Conservation (phyloP, 1,284 basidiomycete species). For the Fistulinella cinereoalba region DNA sequence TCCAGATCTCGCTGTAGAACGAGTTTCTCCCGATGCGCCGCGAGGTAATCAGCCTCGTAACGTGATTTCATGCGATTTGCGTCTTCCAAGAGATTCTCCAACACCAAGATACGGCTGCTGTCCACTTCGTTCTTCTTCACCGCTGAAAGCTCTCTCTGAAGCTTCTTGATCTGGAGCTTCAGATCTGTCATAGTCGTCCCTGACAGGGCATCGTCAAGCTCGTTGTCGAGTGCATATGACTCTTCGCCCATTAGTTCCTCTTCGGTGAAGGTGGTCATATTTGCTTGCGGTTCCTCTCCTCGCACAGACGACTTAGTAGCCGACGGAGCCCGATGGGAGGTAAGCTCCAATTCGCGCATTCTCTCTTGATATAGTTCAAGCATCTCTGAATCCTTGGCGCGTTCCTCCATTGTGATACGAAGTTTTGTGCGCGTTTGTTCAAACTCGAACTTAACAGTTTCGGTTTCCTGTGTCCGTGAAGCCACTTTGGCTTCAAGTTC, state of each 20-base stretch:
- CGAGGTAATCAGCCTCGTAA: slow-evolving; percentile 88
- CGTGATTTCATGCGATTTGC: slow-evolving; percentile 85
- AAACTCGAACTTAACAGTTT: slow-evolving; percentile 72
- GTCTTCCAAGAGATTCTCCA: slow-evolving; percentile 90
- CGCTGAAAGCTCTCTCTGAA: slow-evolving; percentile 81
- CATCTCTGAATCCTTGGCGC: slow-evolving; percentile 79
- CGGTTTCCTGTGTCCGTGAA: slow-evolving; percentile 65
- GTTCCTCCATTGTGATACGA: slow-evolving; percentile 66
- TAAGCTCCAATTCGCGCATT: slow-evolving; percentile 84
- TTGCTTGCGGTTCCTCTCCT: slow-evolving; percentile 22
- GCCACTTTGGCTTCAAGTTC: slow-evolving; percentile 76
- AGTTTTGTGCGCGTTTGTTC: slow-evolving; percentile 72
- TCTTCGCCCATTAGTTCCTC: slow-evolving; percentile 41
- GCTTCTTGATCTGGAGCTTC: slow-evolving; percentile 79
- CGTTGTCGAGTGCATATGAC: slow-evolving; percentile 69
- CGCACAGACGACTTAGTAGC: slow-evolving; percentile 16
- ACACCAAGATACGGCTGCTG: slow-evolving; percentile 70
- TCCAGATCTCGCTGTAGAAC: slow-evolving; percentile 82
- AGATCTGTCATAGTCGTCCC: slow-evolving; percentile 90
- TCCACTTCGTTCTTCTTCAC: slow-evolving; percentile 74
- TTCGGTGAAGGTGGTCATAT: slow-evolving; percentile 39
- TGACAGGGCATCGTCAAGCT: slow-evolving; percentile 81
- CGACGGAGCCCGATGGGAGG: slow-evolving; percentile 45
- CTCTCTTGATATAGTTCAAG: slow-evolving; percentile 89
- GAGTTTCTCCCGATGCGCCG: slow-evolving; percentile 81